phyloP scores from a whole-genome alignment of 2,329 filamentous ascomycete species.

The Corinectria fuckeliana region DNA sequence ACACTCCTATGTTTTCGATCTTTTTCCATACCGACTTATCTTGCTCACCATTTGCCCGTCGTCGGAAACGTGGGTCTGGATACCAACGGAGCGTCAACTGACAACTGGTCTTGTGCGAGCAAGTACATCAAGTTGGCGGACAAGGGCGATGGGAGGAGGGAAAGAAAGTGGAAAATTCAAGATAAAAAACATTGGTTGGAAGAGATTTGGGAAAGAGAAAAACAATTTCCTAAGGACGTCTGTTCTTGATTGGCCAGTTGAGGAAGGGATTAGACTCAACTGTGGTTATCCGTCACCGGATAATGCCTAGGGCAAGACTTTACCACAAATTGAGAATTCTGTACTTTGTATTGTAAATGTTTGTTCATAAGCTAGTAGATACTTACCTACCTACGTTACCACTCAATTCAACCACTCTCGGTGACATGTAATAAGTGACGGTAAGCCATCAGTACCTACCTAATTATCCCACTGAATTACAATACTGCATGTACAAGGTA shows the following conservation, averaged over 20 bases:
- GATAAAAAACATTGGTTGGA: constrained; percentile 23
- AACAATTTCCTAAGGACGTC: constrained; percentile 22
- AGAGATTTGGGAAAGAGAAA: constrained; percentile 28
- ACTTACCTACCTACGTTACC: too few relatives aligned
- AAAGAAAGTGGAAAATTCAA: constrained; percentile 23
- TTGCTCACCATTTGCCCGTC: constrained; percentile 25
- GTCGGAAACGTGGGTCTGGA: constrained; percentile 35
- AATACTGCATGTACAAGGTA: too few relatives aligned
- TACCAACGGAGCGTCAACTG: constrained; percentile 29
- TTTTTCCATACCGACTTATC: constrained; percentile 30
- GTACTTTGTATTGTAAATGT: neutral
- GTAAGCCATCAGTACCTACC: neutral
- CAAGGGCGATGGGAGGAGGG: constrained; percentile 14
- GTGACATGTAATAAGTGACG: neutral
- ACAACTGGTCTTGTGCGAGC: constrained; percentile 10
- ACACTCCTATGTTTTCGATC: constrained; percentile 28
- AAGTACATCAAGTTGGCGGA: constrained; percentile 14
- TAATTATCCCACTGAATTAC: too few relatives aligned
- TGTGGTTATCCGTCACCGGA: constrained; percentile 51
- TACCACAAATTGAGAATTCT: constrained; percentile 20
- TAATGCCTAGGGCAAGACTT: constrained; percentile 27
- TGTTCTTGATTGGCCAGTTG: constrained; percentile 11
- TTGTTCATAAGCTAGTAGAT: too few relatives aligned
- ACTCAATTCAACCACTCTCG: too few relatives aligned
- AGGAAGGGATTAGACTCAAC: constrained; percentile 49